Base-by-base conservation (phyloP, 192 early-diverging fungal species). In the Blastocladiella britannica region DNA sequence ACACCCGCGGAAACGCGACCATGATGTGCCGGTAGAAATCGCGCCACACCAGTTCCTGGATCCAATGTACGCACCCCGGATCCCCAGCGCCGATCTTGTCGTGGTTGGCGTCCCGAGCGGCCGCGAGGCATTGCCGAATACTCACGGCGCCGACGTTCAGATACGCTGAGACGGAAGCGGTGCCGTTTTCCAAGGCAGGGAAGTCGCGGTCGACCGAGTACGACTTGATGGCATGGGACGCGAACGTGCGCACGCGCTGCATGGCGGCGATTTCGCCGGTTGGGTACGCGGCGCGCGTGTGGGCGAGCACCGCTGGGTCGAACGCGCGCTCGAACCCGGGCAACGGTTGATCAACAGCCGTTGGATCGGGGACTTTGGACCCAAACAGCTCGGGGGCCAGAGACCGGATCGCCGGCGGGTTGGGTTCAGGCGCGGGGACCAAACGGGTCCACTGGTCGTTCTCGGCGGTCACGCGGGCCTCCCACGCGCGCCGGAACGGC, bases 1-100 rank as follows among this genome's bases (percentile, higher is more conserved):
- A 77, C 1, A 84, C 72, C 27, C 62, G 61, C 2, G 79, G 79
- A 63, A 71, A 84, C 29, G 64, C 65, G 5, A 80, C 64, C 27
- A 78, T 47, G 25, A 84, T 67, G 54, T 78, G 60, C 7, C 67
- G 61, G 65, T 82, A 84, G 60, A 84, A 84, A 28, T 84, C 82
- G 15, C 74, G 67, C 82, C 79, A 82, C 12, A 70, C 58, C 22
- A 84, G 47, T 56, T 84, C 82, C 26, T 62, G 66, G 27, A 84
- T 75, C 80, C 80, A 84, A 4, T 64, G 58, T 5, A 67, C 68
- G 28, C 73, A 37, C 3, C 78, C 78, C 30, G 67, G 51, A 24
- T 62, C 70, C 9, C 82, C 82, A 6, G 66, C 55, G 15, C 73
- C 67, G 20, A 76, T 59, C 55, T 74, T 72, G 28, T 63, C 65